Evolutionary conservation across 768 basidiomycete genomes (phyloP).

Genomic region (Lactarius hatsudake): DNA sequence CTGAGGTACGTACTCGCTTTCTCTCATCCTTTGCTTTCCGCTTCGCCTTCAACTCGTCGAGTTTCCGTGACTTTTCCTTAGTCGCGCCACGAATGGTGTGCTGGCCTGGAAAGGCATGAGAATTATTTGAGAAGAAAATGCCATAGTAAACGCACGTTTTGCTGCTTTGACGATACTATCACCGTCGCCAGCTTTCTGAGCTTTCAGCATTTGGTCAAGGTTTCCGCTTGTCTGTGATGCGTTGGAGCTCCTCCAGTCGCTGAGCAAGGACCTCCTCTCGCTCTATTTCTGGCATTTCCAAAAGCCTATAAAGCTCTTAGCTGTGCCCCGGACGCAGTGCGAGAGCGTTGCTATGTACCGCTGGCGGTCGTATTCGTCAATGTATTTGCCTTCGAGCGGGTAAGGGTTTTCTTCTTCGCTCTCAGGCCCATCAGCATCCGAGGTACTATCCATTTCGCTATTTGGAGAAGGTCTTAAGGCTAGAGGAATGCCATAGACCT

Average conservation of each 20-base stretch:
- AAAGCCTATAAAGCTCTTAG: conserved; percentile 49
- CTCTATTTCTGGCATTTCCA: conserved; percentile 81
- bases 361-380: conserved; percentile 78
- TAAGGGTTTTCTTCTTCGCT: conserved; percentile 76
- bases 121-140: neutral
- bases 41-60: conserved; percentile 83
- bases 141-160: conserved; percentile 54
- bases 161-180: conserved; percentile 70
- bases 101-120: conserved; percentile 49
- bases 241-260: conserved; percentile 78
- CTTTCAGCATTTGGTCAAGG: conserved; percentile 70
- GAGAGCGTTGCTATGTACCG: conserved; percentile 46
- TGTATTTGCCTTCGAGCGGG: conserved; percentile 89
- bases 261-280: conserved; percentile 83
- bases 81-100: conserved; percentile 70
- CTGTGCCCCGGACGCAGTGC: conserved; percentile 26
- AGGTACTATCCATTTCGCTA: conserved; percentile 34
- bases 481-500: neutral
- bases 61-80: conserved; percentile 74
- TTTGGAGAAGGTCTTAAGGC: neutral
- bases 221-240: conserved; percentile 66
- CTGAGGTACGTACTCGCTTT: conserved; percentile 57
- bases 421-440: conserved; percentile 55
- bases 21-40: conserved; percentile 89
- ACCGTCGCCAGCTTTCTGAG: conserved; percentile 52